Base-by-base conservation (phyloP, 192 early-diverging fungal species). In the Coemansia erecta region DNA sequence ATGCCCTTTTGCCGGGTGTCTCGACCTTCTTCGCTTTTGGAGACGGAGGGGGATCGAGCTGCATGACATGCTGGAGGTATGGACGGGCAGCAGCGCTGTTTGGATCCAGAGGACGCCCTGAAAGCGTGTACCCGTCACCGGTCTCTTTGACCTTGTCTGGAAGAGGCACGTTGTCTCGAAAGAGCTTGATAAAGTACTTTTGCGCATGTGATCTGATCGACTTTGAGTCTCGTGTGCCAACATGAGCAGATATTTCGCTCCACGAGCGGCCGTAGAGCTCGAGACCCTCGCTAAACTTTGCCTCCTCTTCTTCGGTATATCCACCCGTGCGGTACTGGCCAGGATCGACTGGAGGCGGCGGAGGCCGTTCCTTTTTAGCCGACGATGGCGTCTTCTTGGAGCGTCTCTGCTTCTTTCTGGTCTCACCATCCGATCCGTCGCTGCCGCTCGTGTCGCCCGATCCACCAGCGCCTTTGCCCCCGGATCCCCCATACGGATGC, bases 101-200 rank as follows among this genome's bases (percentile, higher is more conserved):
- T 12, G 92, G 93, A 72, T 95, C 91, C 62, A 95, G 78, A n/a
- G 89, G 86, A 18, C 87, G 86, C 17, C 94, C 94, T 8, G 88
- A 90, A 0, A 92, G 63, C 6, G 90, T 92, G 72, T 91, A 90
- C 0, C 90, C 90, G 12, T 72, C 81, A n/a, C 90, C 90, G 2
- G 83, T 78, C 58, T 84, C 81, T 35, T 64, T 33, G 47, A 94
- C 90, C 74, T 91, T 94, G 52, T 71, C 80, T n/a, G 94, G 94
- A 44, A 95, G 71, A 35, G 90, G 90, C 43, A 90, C 66, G 18
- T 76, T 85, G 60, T 92, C 94, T 26, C 93, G 70, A 69, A 84
- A 95, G 64, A 95, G 72, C 66, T 92, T 92, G 72, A 94, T 94
- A 61, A 95, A 92, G 66, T 93, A 88, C 68, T 94, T 94, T 79